These are phyloP conservation scores for Diaporthe amygdali DNA, from an alignment of 2,329 filamentous ascomycete genomes.

Conservation along the genomic window DNA sequence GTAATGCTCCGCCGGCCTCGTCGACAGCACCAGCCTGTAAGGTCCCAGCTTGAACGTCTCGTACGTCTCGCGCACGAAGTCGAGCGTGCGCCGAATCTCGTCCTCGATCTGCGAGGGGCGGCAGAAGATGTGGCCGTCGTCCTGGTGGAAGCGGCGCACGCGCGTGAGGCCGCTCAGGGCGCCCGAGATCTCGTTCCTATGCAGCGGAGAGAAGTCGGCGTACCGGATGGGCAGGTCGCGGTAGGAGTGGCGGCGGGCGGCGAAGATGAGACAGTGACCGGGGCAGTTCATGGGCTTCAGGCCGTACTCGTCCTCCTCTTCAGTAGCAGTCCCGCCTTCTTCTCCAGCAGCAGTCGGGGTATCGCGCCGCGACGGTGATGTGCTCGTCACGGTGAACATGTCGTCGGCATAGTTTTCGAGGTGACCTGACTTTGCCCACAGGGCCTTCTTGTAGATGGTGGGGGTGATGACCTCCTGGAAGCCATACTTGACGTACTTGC, in stretches of 20 bases:
- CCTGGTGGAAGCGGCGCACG: constrained; percentile 86
- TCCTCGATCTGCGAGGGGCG: constrained; percentile 74
- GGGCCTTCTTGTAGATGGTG: constrained; percentile 86
- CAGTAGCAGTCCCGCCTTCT: constrained; percentile 34
- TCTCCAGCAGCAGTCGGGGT: constrained; percentile 27
- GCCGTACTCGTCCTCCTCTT: constrained; percentile 74
- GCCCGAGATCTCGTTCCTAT: constrained; percentile 85
- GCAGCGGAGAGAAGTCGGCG: constrained; percentile 87
- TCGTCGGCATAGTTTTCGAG: constrained; percentile 90
- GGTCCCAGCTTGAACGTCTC: constrained; percentile 71
- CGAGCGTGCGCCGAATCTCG: constrained; percentile 76
- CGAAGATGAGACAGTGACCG: constrained; percentile 85
- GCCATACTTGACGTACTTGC: constrained; percentile 83
- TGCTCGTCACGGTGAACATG: constrained; percentile 82
- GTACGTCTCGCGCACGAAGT: constrained; percentile 78
- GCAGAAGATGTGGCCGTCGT: constrained; percentile 92
- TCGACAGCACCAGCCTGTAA: constrained; percentile 80
- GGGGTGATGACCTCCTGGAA: constrained; percentile 90
- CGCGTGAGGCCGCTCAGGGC: constrained; percentile 82
- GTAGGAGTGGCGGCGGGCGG: constrained; percentile 74
- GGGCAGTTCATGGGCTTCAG: constrained; percentile 95
- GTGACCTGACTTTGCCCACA: constrained; percentile 87
- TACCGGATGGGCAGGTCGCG: constrained; percentile 82
- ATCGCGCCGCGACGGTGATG: constrained; percentile 45
- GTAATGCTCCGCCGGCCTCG: constrained; percentile 75